Conservation (phyloP, 176 grass and related monocot genomes). For the Zoysia pacifica region DNA sequence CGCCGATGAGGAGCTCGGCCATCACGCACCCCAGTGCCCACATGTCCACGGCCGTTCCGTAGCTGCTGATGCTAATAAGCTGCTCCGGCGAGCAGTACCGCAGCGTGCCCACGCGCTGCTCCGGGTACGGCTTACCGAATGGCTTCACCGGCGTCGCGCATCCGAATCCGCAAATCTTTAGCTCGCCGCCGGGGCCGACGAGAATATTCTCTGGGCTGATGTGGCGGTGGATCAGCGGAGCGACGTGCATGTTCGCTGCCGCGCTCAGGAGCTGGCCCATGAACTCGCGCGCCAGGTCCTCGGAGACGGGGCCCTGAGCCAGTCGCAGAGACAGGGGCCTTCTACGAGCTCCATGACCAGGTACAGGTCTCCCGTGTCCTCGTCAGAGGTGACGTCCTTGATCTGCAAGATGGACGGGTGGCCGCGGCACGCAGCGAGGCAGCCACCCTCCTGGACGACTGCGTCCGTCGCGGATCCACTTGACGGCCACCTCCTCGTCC, state of each 20-base stretch:
- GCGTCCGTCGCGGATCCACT: not conserved
- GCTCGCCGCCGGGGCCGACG: not conserved
- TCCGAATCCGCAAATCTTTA: slow-evolving; percentile 50
- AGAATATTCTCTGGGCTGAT: slow-evolving; percentile 75
- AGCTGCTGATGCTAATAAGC: not conserved
- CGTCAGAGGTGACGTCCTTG: not conserved
- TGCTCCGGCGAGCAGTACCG: slow-evolving; percentile 15
- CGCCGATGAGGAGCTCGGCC: slow-evolving; percentile 17
- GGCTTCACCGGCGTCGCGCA: not conserved
- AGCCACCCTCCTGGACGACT: not conserved
- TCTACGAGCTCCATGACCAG: not conserved
- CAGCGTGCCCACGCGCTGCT: slow-evolving; percentile 1
- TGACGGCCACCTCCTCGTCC: not conserved
- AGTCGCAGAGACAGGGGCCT: not conserved
- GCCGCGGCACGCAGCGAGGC: not conserved
- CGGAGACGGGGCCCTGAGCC: no score
- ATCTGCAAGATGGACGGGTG: not conserved
- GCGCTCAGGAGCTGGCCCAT: no score
- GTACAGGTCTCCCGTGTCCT: not conserved
- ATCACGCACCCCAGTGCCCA: slow-evolving; percentile 22
- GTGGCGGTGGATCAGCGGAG: slow-evolving; percentile 49
- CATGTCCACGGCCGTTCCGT: not conserved
- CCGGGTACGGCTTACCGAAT: not conserved
- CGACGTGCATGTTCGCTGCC: no score
- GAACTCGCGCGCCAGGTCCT: no score